Conservation (phyloP, 805 yeast genomes). For the Phaffomyces antillensis region DNA sequence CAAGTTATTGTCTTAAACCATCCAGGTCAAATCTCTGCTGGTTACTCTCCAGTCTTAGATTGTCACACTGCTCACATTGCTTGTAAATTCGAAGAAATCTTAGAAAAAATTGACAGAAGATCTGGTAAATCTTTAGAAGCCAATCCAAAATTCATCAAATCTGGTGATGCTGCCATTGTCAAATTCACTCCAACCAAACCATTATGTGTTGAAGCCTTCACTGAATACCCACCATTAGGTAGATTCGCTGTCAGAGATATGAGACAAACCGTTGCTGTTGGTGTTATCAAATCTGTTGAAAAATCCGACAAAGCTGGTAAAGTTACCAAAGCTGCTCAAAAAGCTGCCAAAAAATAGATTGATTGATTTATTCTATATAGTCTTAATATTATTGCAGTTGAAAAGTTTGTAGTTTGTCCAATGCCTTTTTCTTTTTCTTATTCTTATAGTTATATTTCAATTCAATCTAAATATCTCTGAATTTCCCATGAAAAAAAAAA, state of each 20-base stretch:
- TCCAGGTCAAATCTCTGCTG: constrained; percentile 90
- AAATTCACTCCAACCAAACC: constrained; percentile 85
- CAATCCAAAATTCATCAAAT: constrained; percentile 86
- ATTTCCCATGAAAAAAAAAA: no score
- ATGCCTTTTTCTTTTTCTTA: no score
- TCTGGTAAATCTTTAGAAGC: constrained; percentile 91
- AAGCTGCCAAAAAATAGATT: constrained; percentile 19
- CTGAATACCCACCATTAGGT: constrained; percentile 97
- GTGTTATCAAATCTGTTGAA: constrained; percentile 94
- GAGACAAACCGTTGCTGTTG: constrained; percentile 99
- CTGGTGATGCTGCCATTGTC: constrained; percentile 96
- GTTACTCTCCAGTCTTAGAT: constrained; percentile 89
- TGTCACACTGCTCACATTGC: constrained; percentile 76
- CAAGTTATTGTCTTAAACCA: constrained; percentile 88
- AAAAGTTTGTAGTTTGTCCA: no score
- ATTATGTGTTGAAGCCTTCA: constrained; percentile 93
- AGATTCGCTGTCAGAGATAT: constrained; percentile 99
- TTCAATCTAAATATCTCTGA: background rate
- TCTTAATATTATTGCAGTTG: background rate
- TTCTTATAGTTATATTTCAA: no score
- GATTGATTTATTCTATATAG: constrained; percentile 1
- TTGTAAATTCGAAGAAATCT: constrained; percentile 94
- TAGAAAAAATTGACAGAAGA: constrained; percentile 98
- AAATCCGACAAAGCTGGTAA: constrained; percentile 80
- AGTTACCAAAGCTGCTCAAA: constrained; percentile 89